Evolutionary conservation across 768 basidiomycete species (phyloP), one percentile per base, ranked within the genome.

Genomic region (Hericium erinaceus): DNA sequence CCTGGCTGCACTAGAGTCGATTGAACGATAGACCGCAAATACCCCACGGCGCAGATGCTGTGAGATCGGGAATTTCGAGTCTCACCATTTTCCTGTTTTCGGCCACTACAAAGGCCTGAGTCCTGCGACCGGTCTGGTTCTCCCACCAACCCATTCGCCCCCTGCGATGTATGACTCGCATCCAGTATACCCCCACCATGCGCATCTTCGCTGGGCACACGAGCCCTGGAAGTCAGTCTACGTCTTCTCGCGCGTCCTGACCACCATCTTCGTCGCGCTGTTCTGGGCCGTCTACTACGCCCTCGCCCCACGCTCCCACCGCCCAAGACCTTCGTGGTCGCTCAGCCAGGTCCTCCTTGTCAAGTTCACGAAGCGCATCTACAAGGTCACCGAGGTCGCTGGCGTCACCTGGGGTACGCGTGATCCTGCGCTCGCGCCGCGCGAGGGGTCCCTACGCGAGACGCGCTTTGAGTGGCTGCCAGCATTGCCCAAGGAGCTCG

Each of bases 361-460:
- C 63, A 75, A 77, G 60, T 81, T 80, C 61, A 80, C 75, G 0
- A 73, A 77, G 39, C 73, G 80, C 38, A 75, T 81, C 11, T 79
- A 72, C 72, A 76, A 73, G 61, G 75, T 81, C 55, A 79, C 79
- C 16, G 79, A 81, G 62, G 75, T 79, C 16, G 80, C 80, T 39
- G 80, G 80, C 24, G 79, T 81, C n/a, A 80, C 78, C 10, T 80
- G 77, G 75, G 74, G 74, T 41, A 80, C 79, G 77, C 15, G 28
- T 8, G 70, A 79, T 52, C 78, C 79, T 0, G 70, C 74, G 24
- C 52, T 61, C 16, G 73, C 69, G 18, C 75, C 76, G 48, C 59
- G 65, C 10, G 60, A 61, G 26, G 33, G 55, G 2, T 67, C 66
- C 15, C 68, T 80, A 56, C 74, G 70, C 57, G 74, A 79, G 58